phyloP scores from a whole-genome alignment of 495 filamentous ascomycete species.

The Talaromyces adpressus region DNA sequence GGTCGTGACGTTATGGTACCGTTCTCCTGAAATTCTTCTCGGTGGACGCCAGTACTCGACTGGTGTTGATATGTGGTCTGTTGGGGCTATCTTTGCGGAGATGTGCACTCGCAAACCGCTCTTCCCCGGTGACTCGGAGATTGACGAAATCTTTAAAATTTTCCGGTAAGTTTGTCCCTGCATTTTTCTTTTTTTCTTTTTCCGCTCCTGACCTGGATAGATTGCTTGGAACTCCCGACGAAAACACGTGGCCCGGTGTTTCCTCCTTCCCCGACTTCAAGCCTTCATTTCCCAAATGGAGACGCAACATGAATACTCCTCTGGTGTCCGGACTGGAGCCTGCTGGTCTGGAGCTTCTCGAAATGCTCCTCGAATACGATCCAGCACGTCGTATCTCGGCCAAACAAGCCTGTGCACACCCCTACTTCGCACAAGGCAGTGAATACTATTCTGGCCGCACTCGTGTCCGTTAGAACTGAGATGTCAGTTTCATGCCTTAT shows the following conservation, averaged over 20 bases:
- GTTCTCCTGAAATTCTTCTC: conserved; percentile 93
- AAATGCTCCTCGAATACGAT: conserved; percentile 86
- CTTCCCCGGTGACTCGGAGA: conserved; percentile 97
- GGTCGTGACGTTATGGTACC: conserved; percentile 98
- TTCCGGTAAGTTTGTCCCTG: conserved; percentile 60
- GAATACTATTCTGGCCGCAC: conserved; percentile 43
- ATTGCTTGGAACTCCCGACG: conserved; percentile 83
- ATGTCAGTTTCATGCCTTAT: background rate
- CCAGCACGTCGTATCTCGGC: conserved; percentile 89
- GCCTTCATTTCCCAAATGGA: conserved; percentile 92
- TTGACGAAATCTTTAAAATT: conserved; percentile 99
- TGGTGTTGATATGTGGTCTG: conserved; percentile 99
- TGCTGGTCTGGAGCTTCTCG: conserved; percentile 80
- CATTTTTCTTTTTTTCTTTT: background rate
- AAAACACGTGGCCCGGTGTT: conserved; percentile 88
- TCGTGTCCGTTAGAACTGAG: conserved; percentile 34
- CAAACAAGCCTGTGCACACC: conserved; percentile 88
- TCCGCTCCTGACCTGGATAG: conserved; percentile 32
- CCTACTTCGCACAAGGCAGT: conserved; percentile 78
- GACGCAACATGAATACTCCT: conserved; percentile 54
- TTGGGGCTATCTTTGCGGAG: conserved; percentile 97
- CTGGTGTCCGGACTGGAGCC: conserved; percentile 62
- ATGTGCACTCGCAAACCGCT: conserved; percentile 98
- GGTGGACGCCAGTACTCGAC: conserved; percentile 97
- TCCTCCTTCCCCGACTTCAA: conserved; percentile 98